phyloP scores from a whole-genome alignment of 192 early-diverging fungal genomes.

The Coemansia sp. region DNA sequence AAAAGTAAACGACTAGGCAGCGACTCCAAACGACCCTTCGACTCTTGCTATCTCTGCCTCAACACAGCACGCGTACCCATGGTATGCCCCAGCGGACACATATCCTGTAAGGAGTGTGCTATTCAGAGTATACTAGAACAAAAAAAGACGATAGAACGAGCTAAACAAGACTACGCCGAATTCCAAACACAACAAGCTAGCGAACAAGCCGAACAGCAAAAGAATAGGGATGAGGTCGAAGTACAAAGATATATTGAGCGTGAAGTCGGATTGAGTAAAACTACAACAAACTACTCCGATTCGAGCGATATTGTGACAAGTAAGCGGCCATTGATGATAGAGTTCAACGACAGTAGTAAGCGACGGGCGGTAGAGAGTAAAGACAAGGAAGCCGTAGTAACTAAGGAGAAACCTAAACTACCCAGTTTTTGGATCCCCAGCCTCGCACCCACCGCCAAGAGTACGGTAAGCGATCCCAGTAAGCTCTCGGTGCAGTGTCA shows the following conservation, averaged over 20 bases:
- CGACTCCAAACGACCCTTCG: slow-evolving; percentile 81
- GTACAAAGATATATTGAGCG: slow-evolving; percentile 16
- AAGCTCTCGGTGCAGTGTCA: slow-evolving; percentile 23
- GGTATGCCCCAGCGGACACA: slow-evolving; percentile 60
- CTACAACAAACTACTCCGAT: no score
- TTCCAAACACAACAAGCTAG: slow-evolving; percentile 47
- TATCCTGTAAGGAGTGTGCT: slow-evolving; percentile 90
- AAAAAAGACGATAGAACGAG: slow-evolving; percentile 70
- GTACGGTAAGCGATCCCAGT: slow-evolving; percentile 13
- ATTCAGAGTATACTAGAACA: slow-evolving; percentile 83
- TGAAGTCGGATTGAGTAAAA: slow-evolving; percentile 22
- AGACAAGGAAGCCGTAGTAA: no score
- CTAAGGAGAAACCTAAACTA: no score
- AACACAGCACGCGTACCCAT: slow-evolving; percentile 30
- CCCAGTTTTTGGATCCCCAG: slow-evolving; percentile 43
- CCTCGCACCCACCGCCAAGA: slow-evolving; percentile 29
- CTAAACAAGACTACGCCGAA: slow-evolving; percentile 53
- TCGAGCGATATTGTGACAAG: background rate
- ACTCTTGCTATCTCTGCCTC: slow-evolving; percentile 89
- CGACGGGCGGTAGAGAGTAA: background rate
- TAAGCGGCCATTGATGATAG: background rate
- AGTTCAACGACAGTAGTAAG: background rate
- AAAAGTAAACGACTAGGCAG: slow-evolving; percentile 77
- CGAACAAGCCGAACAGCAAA: background rate
- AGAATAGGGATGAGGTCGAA: background rate